phyloP scores from a whole-genome alignment of 2,329 filamentous ascomycete species.

The Colletotrichum agaves region DNA sequence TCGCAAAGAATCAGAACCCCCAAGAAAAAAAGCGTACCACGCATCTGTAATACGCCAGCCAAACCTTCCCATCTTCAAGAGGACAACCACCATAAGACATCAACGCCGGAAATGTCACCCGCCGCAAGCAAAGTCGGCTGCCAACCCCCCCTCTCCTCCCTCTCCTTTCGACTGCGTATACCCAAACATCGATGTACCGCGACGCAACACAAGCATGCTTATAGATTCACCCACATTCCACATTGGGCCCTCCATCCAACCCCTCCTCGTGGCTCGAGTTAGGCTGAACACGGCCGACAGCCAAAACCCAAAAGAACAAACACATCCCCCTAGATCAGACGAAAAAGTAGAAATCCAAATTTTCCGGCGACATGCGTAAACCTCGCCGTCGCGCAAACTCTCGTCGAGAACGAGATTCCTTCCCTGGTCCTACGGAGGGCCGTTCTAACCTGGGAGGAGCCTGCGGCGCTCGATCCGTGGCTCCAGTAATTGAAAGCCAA shows the following conservation, averaged over 20 bases:
- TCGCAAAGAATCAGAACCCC: not conserved
- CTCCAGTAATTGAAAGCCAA: not conserved
- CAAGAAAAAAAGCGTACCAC: not conserved
- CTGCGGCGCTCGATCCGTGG: not conserved
- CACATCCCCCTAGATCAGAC: not conserved
- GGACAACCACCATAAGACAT: not conserved
- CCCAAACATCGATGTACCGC: too few species aligned
- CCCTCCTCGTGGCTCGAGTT: too few species aligned
- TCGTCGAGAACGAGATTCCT: not conserved
- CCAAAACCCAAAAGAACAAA: not conserved
- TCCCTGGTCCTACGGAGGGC: not conserved
- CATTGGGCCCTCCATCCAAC: too few species aligned
- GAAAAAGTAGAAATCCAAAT: not conserved
- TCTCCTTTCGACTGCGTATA: too few species aligned
- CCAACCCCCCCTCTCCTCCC: too few species aligned
- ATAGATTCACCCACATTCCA: too few species aligned
- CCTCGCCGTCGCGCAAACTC: conserved; percentile 6
- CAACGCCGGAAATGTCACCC: not conserved
- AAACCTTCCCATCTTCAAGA: not conserved
- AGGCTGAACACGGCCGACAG: too few species aligned
- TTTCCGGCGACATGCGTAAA: not conserved
- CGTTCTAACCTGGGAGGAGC: not conserved
- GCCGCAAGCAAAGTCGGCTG: not conserved
- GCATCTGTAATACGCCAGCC: conserved; percentile 1
- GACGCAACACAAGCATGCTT: too few species aligned